Evolutionary conservation across 1,284 basidiomycete genomes (phyloP), one percentile per base, ranked within the genome.

Genomic region (Apiotrichum gamsii): DNA sequence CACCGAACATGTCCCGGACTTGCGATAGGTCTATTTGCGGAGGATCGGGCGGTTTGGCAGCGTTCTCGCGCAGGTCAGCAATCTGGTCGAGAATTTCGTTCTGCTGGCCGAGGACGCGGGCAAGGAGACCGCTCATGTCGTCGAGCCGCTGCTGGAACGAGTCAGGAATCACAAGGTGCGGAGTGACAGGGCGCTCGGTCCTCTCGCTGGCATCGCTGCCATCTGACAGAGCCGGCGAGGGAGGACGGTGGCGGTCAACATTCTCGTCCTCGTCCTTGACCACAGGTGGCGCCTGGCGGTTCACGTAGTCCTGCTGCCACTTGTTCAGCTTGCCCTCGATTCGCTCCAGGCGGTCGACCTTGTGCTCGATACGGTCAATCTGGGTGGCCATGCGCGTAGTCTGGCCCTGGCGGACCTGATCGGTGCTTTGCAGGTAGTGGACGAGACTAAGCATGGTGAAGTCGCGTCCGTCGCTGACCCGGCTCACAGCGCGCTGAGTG

Each of bases 331-430:
- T 44, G 15, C 31, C 40, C 31, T 42, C 40, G n/a, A 42, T 42
- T 13, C 40, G 40, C 23, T 41, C 34, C 4, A 42, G 38, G 3
- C 34, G 41, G 33, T 50, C 60, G 16, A 70, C 57, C 35, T 61
- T 63, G 34, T 49, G 43, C 45, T 73, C 70, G 41, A 73, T 71
- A 1, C 71, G 62, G 40, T 72, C 65, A 1, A 73, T 61, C 51
- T 72, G 69, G 34, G 43, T 52, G 9, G 41, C 49, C 15, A 72
- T 51, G 4, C 62, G 60, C 3, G 59, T 59, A 0, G 50, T 57
- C 41, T 68, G 63, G 4, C 62, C 61, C n/a, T 59, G 48, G 2
- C 59, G 61, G 16, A 62, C 65, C 43, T 60, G 47, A 28, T 68
- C 69, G 50, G 70, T 64, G 15, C 68, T 67, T 39, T 68, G 62